Conservation (phyloP, 2,329 filamentous ascomycete species). For the Pseudofabraea citricarpa region DNA sequence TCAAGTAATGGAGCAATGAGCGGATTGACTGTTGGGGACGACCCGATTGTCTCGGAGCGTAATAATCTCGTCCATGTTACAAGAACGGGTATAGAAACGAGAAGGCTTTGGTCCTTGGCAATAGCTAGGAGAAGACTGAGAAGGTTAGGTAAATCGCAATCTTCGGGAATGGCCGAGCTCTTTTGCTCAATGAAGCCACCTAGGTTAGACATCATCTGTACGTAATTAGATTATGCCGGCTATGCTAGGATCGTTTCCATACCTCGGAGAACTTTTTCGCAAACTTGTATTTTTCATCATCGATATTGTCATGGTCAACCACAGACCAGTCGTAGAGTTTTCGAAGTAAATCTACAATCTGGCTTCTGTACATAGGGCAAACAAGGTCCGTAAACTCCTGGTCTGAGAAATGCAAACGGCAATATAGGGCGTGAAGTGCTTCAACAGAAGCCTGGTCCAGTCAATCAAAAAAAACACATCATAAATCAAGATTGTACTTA, state of each 20-base stretch:
- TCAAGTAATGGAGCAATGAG: constrained; percentile 75
- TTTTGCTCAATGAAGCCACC: constrained; percentile 81
- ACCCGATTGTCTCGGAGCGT: constrained; percentile 63
- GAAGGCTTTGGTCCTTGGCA: constrained; percentile 78
- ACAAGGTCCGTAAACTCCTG: constrained; percentile 76
- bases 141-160: constrained; percentile 67
- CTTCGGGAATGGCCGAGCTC: constrained; percentile 58
- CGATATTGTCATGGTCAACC: constrained; percentile 75
- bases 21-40: constrained; percentile 52
- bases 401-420: constrained; percentile 66
- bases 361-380: constrained; percentile 71
- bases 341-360: constrained; percentile 66
- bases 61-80: constrained; percentile 86
- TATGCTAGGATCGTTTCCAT: constrained; percentile 20
- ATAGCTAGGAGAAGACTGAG: constrained; percentile 75
- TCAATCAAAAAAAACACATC: constrained; percentile 12
- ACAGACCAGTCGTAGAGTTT: constrained; percentile 76
- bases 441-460: constrained; percentile 65
- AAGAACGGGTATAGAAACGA: constrained; percentile 88
- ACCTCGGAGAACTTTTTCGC: constrained; percentile 94
- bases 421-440: constrained; percentile 77
- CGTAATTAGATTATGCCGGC: constrained; percentile 5
- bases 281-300: constrained; percentile 87
- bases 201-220: constrained; percentile 76
- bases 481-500: constrained; percentile 34